Base-by-base conservation (phyloP, 257 asterid species). In the Solanum gandarillasii region DNA sequence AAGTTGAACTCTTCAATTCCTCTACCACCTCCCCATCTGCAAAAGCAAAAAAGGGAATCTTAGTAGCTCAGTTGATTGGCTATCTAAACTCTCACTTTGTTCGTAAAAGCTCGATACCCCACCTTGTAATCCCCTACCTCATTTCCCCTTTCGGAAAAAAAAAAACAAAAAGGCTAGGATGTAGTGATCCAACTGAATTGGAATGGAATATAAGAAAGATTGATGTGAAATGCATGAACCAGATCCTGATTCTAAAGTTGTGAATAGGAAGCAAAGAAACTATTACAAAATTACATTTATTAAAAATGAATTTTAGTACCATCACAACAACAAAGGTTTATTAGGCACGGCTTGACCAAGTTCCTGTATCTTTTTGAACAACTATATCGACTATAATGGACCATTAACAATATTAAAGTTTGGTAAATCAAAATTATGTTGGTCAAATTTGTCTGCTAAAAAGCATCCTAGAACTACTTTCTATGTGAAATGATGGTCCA, bases 1-100 rank as follows among this genome's bases (percentile, higher is more conserved):
- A 32, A 62, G 84, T 83, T 62, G 86, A 83, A 18, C 60, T 62
- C 85, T 83, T 84, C 32, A 68, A 67, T 25, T 84, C 83, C 88
- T 73, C 83, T 25, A 81, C 65, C 60, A 79, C 88, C 74, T 88
- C 74, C 13, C 82, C 92, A 79, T 58, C 89, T 91, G 89, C 85
- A 89, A 87, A 84, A 58, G 38, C 82, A 27, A 70, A 46, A 27
- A 31, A 1, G 4, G 12, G 36, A 70, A 70, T 29, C 23, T 70
- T 6, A 13, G 5, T 13, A 68, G 75, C 23, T 68, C 23, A 68
- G 11, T 29, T 68, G 5, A 2, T 70, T 70, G 23, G 3, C 23
- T 70, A 70, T 7, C 1, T 70, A n/a, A 70, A 70, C 38, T 70
- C 9, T 70, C 38, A 29, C 11, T 68, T 68, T 27, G 36, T 12